Evolutionary conservation across 441 rosid species (phyloP), one percentile per base, ranked within the genome.

Genomic region (Mallotus repandus): DNA sequence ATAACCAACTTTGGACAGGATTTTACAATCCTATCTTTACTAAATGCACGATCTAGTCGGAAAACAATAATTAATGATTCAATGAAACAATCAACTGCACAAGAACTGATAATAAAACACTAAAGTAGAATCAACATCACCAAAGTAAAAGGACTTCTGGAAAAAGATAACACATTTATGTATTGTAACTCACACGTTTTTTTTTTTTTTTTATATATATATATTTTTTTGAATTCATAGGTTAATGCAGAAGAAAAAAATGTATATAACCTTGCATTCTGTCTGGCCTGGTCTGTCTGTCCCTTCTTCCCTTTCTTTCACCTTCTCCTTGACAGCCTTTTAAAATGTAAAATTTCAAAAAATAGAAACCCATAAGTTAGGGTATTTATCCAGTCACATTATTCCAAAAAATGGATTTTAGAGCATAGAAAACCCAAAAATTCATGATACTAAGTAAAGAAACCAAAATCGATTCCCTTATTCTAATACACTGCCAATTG

Each of bases 211-310:
- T n/a, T n/a, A n/a, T n/a, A n/a, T n/a, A n/a, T 10, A 1, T 32
- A 4, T 4, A 10, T 7, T 38, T 2, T 22, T 25, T 29, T 25
- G 10, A 9, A 22, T 65, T 9, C 13, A 32, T 22, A 29, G 13
- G 32, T 32, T 4, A 71, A 21, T 13, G 5, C 1, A 38, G 2
- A n/a, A 54, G n/a, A 49, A 45, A 18, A 49, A 29, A 7, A 32
- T 21, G 43, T 16, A 46, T 63, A 46, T 48, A 75, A 96, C 99
- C 98, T 93, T 96, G 98, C 98, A 93, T 81, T 93, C 97, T 56
- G 84, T 72, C 84, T 76, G 92, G 72, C 80, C 82, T 7, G 78
- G 64, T 43, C 75, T 79, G 76, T 90, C 94, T 35, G 16, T 63
- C 53, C 69, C 72, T 15, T 89, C 97, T 65, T 91, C 97, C 76